Base-by-base conservation (phyloP, 208 protist species). In the Trypanosoma brucei region DNA sequence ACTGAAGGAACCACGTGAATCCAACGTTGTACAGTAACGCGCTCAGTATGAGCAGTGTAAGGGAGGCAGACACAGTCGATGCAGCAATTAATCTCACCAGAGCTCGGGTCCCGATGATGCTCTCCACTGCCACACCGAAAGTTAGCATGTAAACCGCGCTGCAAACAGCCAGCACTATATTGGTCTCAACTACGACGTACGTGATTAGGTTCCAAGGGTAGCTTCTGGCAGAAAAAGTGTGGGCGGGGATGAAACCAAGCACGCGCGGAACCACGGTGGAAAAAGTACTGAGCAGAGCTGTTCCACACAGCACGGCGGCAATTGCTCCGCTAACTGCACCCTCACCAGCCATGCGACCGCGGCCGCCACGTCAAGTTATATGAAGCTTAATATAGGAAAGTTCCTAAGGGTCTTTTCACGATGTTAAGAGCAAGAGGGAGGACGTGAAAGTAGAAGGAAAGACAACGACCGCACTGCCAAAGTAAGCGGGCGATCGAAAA, bases 41-140 rank as follows among this genome's bases (percentile, higher is more conserved):
- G 50, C 70, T 73, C 30, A 78, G 7, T 36, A 83, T 22, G 13
- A 77, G 33, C 30, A 78, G 44, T 1, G 69, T 13, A 22, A 59
- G 9, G 0, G 70, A 70, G 2, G 75, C 79, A 4, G 39, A 59
- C 9, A 70, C 31, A 0, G 69, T 54, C 35, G 59, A 59, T 53
- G 72, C 58, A 35, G 73, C 2, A n/a, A 77, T 7, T 30, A 73
- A 62, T 55, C 63, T 35, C n/a, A 68, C 33, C 48, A 75, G 76
- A 7, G 62, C 55, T 30, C 33, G 34, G 30, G 65, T 70, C 22
- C 81, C 74, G 3, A 78, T 1, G 0, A 55, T 36, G 2, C 44
- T 30, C 64, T 87, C 81, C 34, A 70, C 81, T 22, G 65, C 48
- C 3, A 37, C 42, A 14, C 76, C 76, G 45, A 67, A 44, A 6